A percentile compares a stretch with the other conserved stretches of the same genome.
These are phyloP conservation scores for Halenospora varia DNA, from an alignment of 495 filamentous ascomycete species.

Conservation along the genomic window DNA sequence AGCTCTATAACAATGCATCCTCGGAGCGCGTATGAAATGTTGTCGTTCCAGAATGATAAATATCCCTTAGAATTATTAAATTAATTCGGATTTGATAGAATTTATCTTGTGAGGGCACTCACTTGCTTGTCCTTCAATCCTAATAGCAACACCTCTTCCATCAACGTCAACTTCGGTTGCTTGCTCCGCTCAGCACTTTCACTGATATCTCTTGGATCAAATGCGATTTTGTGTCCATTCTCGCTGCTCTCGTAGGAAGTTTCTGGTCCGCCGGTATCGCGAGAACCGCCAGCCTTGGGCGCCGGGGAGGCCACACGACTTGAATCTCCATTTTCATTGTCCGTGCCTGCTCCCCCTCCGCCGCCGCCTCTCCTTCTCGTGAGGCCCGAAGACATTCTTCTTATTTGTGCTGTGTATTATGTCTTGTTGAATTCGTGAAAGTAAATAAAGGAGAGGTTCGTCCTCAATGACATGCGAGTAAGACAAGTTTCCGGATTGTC, in stretches of 20 bases:
- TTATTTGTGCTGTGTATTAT: constrained; percentile 5
- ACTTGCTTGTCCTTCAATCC: constrained; percentile 99
- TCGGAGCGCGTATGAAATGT: constrained; percentile 95
- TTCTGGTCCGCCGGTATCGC: constrained; percentile 69
- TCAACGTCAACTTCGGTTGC: constrained; percentile 95
- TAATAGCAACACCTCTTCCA: constrained; percentile 95
- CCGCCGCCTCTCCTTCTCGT: constrained; percentile 72
- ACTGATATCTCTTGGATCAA: constrained; percentile 94
- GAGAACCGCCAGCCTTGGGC: constrained; percentile 49
- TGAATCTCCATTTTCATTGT: constrained; percentile 50
- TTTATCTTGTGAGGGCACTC: constrained; percentile 17
- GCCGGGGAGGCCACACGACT: constrained; percentile 68
- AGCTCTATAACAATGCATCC: constrained; percentile 98
- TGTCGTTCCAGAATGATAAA: constrained; percentile 99
- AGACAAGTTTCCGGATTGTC: constrained; percentile 1
- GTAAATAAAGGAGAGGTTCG: constrained; percentile 16
- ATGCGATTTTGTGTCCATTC: constrained; percentile 98
- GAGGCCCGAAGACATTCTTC: constrained; percentile 64
- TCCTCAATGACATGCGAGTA: constrained; percentile 13
- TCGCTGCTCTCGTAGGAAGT: constrained; percentile 89
- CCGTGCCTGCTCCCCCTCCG: constrained; percentile 47
- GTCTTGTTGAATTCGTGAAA: background rate
- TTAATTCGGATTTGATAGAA: background rate
- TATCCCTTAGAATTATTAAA: constrained; percentile 53
- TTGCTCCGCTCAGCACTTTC: constrained; percentile 96